These are phyloP conservation scores for Catharanthus roseus DNA, from an alignment of 257 asterid species.

Conservation along the genomic window DNA sequence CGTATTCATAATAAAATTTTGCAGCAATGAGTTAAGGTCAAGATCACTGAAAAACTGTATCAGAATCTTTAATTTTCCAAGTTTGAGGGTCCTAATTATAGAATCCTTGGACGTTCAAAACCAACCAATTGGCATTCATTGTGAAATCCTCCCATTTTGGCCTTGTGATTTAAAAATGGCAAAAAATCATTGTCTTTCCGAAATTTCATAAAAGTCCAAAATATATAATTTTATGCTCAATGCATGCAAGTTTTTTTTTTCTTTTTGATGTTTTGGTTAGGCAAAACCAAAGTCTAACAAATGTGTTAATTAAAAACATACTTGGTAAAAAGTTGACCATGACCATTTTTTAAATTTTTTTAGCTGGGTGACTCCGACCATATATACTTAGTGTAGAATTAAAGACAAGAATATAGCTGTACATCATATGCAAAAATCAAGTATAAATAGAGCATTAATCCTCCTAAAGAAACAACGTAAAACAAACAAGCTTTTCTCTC, in stretches of 20 bases:
- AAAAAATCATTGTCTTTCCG: neutral
- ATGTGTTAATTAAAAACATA: no score
- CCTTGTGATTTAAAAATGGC: neutral
- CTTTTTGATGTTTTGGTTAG: neutral
- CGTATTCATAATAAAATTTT: no score
- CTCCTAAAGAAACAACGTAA: neutral
- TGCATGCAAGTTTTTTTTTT: neutral
- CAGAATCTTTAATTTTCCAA: no score
- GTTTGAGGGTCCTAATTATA: no score
- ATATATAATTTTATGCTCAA: no score
- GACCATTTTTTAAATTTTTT: no score
- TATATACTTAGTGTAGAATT: neutral
- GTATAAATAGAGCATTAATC: neutral
- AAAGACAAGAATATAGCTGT: neutral
- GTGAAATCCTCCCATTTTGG: no score
- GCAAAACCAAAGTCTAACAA: neutral
- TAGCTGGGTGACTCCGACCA: no score
- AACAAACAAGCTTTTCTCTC: neutral
- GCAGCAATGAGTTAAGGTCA: no score
- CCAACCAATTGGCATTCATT: neutral
- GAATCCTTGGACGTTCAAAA: neutral
- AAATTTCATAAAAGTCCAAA: neutral
- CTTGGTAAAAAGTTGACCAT: slow-evolving; percentile 3
- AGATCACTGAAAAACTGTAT: no score
- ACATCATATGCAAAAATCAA: neutral